Base-by-base conservation (phyloP, 2,329 filamentous ascomycete species). In the Fusarium paranaense region DNA sequence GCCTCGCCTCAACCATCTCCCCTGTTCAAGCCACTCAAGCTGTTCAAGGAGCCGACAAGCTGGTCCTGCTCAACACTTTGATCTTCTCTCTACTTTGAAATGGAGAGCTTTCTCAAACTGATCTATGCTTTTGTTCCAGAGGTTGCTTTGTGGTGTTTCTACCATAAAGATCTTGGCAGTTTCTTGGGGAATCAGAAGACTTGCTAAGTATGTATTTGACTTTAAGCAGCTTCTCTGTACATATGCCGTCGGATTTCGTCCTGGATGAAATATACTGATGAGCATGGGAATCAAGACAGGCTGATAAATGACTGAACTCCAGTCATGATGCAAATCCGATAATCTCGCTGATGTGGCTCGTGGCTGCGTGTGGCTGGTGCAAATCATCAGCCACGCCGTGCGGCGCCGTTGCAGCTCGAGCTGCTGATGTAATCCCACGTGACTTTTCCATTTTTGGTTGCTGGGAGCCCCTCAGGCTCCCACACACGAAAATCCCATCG, bases 401-500 rank as follows among this genome's bases (percentile, higher is more conserved):
- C 76, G 73, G 77, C 74, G 65, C 27, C 30, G 20, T 57, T 52
- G 37, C 11, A 30, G 5, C 37, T 22, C 16, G 18, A 13, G 2
- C n/a, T 45, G 79, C 76, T 83, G 78, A 82, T 66, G 71, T 81
- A 81, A 81, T 67, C 9, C 33, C 82, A 84, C 82, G 82, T 84
- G 82, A 83, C 70, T 30, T 64, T 16, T 38, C 61, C 68, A 60
- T 73, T 73, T 73, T 66, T 50, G 68, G 62, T 59, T 60, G 69
- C 67, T 66, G 68, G 69, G 69, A 85, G 82, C 83, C 83, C 83
- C 83, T 84, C 83, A 80, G 75, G 78, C 80, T 83, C 82, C 82
- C 83, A 85, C 83, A 85, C 83, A 85, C 80, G 81, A 85, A 78
- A 85, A 83, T 54, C 25, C 47, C 47, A 52, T 83, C 83, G 80